Evolutionary conservation across 305 asterid species (phyloP), one percentile per base, ranked within the genome.

Genomic region (Fraxinus paxiana): DNA sequence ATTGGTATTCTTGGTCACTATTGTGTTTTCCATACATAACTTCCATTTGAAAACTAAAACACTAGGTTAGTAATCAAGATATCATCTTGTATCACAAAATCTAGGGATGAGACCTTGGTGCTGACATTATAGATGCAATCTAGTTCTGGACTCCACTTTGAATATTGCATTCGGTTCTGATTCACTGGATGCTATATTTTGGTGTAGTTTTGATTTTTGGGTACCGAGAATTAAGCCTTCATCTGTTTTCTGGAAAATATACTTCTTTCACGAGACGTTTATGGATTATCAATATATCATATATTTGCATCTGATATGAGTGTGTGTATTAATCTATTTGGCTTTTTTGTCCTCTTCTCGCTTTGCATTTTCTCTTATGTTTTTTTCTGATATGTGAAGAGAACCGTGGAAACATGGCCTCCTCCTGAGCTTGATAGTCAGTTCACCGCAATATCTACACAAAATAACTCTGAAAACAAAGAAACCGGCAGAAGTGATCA

Each of bases 391-490:
- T 69, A 69, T 9, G 5, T 69, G 6, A 30, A 69, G 75, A 69
- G 61, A 34, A 76, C 70, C 7, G 61, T 78, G 80, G 83, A 83
- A 72, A 46, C 74, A 54, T 35, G 73, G 79, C 81, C 17, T 82
- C 73, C 65, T 37, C 33, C 63, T 70, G 76, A 79, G 61, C 75
- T 37, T 77, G 56, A 59, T 77, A 17, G 70, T 54, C 84, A 79
- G 77, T 79, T 35, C 63, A 18, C 54, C 15, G 79, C 34, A 34
- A 63, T 43, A 41, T 31, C 77, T 69, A 15, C 17, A 43, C 80
- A 56, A 41, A 77, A 74, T 24, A 78, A 72, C 61, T 76, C 77
- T 80, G 83, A 81, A 28, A 54, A 31, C 79, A 79, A 79, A 81
- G 35, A 80, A 70, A 17, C 78, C 31, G 81, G 41, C 70, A 77